Conservation (phyloP, 106 monocot genomes). For the Vanilla planifolia region DNA sequence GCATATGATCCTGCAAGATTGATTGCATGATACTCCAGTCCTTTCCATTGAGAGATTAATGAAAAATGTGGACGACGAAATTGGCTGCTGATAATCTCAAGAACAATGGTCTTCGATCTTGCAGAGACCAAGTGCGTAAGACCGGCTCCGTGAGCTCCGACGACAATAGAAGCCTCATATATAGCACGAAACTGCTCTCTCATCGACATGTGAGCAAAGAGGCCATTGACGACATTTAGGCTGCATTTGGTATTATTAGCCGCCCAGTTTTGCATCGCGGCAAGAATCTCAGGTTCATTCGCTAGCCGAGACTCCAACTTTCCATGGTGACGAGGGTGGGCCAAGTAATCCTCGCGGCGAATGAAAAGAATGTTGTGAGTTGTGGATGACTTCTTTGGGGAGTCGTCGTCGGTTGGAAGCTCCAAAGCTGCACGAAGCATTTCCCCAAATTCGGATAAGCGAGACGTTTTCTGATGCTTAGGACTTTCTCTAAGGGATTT, state of each 20-base stretch:
- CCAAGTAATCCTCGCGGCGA: constrained; percentile 84
- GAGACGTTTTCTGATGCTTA: constrained; percentile 48
- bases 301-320: constrained; percentile 67
- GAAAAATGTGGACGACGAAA: constrained; percentile 75
- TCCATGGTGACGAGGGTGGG: constrained; percentile 81
- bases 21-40: constrained; percentile 78
- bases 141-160: constrained; percentile 92
- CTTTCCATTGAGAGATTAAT: constrained; percentile 83
- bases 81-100: constrained; percentile 78
- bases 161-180: constrained; percentile 72
- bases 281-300: constrained; percentile 78
- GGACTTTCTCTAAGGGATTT: constrained; percentile 26
- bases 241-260: constrained; percentile 39
- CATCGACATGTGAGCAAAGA: constrained; percentile 87
- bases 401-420: constrained; percentile 23
- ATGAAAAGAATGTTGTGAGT: constrained; percentile 71
- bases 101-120: constrained; percentile 43
- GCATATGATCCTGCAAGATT: constrained; percentile 73
- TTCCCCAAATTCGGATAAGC: constrained; percentile 84
- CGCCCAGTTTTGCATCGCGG: constrained; percentile 54
- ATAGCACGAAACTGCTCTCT: constrained; percentile 68
- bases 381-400: constrained; percentile 15
- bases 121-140: constrained; percentile 76
- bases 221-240: constrained; percentile 65
- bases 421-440: constrained; percentile 67